A percentile compares a stretch with the other conserved stretches of the same genome.
These are phyloP conservation scores for Fusarium xylarioides DNA, from an alignment of 2,329 filamentous ascomycete species.

Conservation along the genomic window DNA sequence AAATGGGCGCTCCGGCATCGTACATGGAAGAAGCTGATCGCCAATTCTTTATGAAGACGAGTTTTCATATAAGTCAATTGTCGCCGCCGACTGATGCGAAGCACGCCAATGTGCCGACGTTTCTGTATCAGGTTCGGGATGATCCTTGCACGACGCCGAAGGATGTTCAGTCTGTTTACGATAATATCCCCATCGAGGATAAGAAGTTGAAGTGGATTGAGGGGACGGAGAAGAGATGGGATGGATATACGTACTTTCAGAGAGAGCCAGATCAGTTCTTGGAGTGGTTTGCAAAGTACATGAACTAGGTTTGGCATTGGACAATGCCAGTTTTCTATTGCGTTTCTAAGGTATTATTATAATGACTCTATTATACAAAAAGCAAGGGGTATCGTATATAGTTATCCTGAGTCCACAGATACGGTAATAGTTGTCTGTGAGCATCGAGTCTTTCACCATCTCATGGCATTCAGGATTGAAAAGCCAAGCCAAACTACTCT, in stretches of 20 bases:
- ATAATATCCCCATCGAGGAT: constrained; percentile 15
- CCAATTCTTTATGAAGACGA: constrained; percentile 26
- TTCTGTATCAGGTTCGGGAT: constrained; percentile 23
- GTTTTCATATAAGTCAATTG: constrained; percentile 15
- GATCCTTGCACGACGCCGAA: constrained; percentile 13
- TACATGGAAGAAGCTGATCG: constrained; percentile 26
- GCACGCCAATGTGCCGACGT: constrained; percentile 17
- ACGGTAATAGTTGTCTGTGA: not conserved
- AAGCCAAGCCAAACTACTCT: not conserved
- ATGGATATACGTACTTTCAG: constrained; percentile 29
- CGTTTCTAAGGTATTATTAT: not conserved
- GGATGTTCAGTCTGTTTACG: constrained; percentile 28
- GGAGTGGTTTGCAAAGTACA: constrained; percentile 23
- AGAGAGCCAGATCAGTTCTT: constrained; percentile 23
- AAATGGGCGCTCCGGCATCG: constrained; percentile 1
- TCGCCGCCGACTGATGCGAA: constrained; percentile 13
- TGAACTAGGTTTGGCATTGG: not conserved
- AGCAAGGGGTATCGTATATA: constrained; percentile 16
- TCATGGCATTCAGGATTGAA: not conserved
- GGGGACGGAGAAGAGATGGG: constrained; percentile 15
- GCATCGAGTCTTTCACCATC: not conserved
- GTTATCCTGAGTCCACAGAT: not conserved
- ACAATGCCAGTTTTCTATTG: not conserved
- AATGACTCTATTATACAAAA: not conserved
- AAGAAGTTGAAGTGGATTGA: constrained; percentile 29